Base-by-base conservation (phyloP, 2,329 filamentous ascomycete genomes). In the Penicillium sp. region DNA sequence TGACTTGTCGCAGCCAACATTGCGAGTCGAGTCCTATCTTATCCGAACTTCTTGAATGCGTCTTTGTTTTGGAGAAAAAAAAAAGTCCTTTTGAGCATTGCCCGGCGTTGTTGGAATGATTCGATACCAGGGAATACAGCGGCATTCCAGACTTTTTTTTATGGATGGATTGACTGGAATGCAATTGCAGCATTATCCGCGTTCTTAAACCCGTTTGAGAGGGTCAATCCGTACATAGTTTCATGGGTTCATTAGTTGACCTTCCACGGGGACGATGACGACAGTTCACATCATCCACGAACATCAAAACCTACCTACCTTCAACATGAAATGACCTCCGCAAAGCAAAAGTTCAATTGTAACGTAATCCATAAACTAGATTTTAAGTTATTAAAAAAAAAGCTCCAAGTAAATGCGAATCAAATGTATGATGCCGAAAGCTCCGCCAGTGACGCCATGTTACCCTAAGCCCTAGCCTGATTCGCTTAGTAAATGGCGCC, bases 391-490 rank as follows among this genome's bases (percentile, higher is more conserved):
- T 16, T 5, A 26, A 16, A 7, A 26, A 7, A 19, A 33, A 10
- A 25, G 19, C 5, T 19, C 46, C 46, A 51, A 35, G 48, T 22
- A 22, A 22, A 51, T 33, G 30, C 26, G n/a, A 19, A 45, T 46
- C 38, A 55, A 57, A 60, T 63, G 61, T 57, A 73, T 72, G 69
- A 71, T 71, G 67, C 67, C 42, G 65, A 68, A 69, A 65, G 55
- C 57, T 57, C 61, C 68, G 61, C 64, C 57, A 66, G 70, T 75
- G 72, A 75, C 72, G 71, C 70, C 65, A 68, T 68, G 70, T 68
- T 76, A 76, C 75, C 75, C 75, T 76, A 77, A 77, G 73, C 75
- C 75, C 75, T 77, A 78, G 72, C 60, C 66, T 62, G 62, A 69
- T 76, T 77, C 75, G 75, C 75, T 77, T 77, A 77, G 71, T 69